Evolutionary conservation across 768 basidiomycete species (phyloP).

Genomic region (Lyophyllum atratum): DNA sequence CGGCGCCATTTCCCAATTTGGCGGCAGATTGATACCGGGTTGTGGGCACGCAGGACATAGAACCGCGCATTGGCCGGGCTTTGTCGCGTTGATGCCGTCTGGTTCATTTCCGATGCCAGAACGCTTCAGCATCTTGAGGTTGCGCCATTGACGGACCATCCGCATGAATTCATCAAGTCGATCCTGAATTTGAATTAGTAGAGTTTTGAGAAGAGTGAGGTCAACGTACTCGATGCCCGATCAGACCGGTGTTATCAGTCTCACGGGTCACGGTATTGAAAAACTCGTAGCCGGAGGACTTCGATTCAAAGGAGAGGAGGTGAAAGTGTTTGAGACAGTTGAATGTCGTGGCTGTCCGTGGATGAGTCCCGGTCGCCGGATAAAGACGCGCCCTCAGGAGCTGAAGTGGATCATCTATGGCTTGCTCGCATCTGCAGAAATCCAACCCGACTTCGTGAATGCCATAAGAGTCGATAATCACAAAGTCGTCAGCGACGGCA

Average conservation of each 20-base stretch:
- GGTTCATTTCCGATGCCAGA: background rate
- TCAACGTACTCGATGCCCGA: background rate
- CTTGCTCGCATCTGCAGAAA: slow-evolving; percentile 28
- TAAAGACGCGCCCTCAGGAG: slow-evolving; percentile 31
- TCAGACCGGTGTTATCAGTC: background rate
- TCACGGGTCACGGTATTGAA: background rate
- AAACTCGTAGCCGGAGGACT: background rate
- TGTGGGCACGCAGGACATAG: background rate
- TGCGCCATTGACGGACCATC: too few relatives aligned
- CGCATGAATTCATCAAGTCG: background rate
- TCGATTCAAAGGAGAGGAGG: slow-evolving; percentile 15
- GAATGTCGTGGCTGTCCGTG: slow-evolving; percentile 32
- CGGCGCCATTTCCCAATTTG: background rate
- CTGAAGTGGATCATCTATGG: slow-evolving; percentile 20
- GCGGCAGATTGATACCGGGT: background rate
- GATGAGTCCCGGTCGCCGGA: slow-evolving; percentile 29
- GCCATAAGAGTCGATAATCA: slow-evolving; percentile 22
- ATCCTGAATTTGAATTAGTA: background rate
- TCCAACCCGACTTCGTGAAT: slow-evolving; percentile 28
- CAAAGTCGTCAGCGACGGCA: slow-evolving; percentile 22
- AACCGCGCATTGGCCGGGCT: background rate
- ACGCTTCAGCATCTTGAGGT: too few relatives aligned
- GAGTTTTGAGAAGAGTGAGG: background rate
- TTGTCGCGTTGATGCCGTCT: background rate
- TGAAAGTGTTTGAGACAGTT: slow-evolving; percentile 31